Evolutionary conservation across 441 rosid species (phyloP), one percentile per base, ranked within the genome.

Genomic region (Erodium moschatum): DNA sequence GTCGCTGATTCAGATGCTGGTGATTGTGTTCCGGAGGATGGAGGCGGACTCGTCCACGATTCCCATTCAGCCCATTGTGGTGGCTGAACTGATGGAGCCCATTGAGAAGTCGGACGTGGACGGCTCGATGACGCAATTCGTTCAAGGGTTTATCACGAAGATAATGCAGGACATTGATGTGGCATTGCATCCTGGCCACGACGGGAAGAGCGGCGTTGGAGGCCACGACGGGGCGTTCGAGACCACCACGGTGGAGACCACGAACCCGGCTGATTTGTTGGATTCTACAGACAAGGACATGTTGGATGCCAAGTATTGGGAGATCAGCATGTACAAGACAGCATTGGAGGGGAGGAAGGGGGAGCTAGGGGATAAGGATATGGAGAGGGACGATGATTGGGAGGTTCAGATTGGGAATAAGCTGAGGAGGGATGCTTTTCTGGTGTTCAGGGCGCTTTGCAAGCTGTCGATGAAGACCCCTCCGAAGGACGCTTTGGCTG

Each of bases 301-400:
- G 98, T 72, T 95, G 83, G 99, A 95, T 70, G 99, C 99, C 3
- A 95, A 95, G 81, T 95, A 95, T 77, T 95, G 99, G 99, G 99
- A 95, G 89, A 95, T 95, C 68, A 95, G 99, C 78, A 90, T 95
- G 98, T 95, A 95, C 54, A 92, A 95, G 85, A 88, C 97, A 1
- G 99, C 99, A 2, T 77, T 95, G 80, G 99, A 95, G 80, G 99
- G 96, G 69, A 86, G 99, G 81, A 95, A 95, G 74, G 98, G 96
- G 40, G 98, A 95, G 75, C 84, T 95, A 81, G 87, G 81, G 0
- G 98, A 89, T 12, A 92, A 88, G 31, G 97, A 90, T 70, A 80
- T 71, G 46, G 99, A 90, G 81, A 82, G 91, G 73, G 99, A 92
- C 10, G 97, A 92, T 35, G 98, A 90, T 76, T 73, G 86, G 81